These are phyloP conservation scores for Aspergillus neotritici DNA, from an alignment of 2,329 filamentous ascomycete species.

Conservation along the genomic window DNA sequence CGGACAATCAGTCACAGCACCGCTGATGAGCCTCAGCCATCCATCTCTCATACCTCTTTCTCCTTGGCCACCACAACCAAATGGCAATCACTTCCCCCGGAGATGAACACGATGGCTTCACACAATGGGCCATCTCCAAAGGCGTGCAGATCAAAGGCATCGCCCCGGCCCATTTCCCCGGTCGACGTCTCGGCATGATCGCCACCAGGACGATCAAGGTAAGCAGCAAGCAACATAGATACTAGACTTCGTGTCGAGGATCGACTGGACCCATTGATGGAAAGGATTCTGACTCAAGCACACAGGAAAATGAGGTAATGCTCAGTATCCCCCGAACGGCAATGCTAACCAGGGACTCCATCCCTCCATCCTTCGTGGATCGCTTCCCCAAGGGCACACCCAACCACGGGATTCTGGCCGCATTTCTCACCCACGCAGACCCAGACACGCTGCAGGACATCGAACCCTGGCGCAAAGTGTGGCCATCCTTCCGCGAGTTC, in stretches of 20 bases:
- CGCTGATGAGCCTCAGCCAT: too few relatives aligned
- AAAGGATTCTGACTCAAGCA: background rate
- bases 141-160: constrained; percentile 65
- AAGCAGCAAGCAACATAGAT: constrained; percentile 2
- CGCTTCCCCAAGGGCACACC: constrained; percentile 52
- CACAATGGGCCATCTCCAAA: constrained; percentile 58
- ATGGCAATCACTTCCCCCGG: constrained; percentile 6
- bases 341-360: constrained; percentile 58
- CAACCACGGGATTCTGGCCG: constrained; percentile 66
- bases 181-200: constrained; percentile 69
- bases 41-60: too few relatives aligned
- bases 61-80: too few relatives aligned
- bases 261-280: background rate
- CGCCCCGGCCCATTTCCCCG: constrained; percentile 59
- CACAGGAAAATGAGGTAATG: constrained; percentile 53
- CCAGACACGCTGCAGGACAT: constrained; percentile 43
- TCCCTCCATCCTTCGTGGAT: constrained; percentile 49
- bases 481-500: constrained; percentile 60
- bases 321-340: constrained; percentile 58
- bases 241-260: background rate
- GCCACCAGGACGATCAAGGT: constrained; percentile 62
- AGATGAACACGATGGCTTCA: constrained; percentile 46
- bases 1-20: too few relatives aligned
- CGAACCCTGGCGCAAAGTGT: constrained; percentile 58
- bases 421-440: constrained; percentile 53